phyloP scores from a whole-genome alignment of 2,329 filamentous ascomycete species.

The Helicocarpus griseus region DNA sequence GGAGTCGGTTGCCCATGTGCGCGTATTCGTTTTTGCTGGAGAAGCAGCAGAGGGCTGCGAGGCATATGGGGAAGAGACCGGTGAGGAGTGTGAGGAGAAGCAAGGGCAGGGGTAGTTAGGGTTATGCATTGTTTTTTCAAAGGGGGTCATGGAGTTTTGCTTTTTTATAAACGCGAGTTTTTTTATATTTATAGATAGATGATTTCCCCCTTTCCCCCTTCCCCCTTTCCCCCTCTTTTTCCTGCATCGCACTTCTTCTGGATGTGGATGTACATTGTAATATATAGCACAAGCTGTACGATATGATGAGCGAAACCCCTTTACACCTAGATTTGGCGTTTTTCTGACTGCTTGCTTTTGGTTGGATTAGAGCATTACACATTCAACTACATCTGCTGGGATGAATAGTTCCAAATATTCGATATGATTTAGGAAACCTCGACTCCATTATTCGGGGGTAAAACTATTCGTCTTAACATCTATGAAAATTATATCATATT shows the following conservation, averaged over 20 bases:
- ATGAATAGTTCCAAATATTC: too few species aligned
- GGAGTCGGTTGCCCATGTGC: constrained; percentile 10
- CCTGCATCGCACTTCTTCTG: too few species aligned
- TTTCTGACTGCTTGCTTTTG: neutral
- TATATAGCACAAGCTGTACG: neutral
- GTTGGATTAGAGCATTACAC: neutral
- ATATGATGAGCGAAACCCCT: neutral
- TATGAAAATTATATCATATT: neutral
- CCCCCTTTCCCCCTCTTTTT: neutral
- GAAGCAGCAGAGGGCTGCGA: constrained; percentile 20
- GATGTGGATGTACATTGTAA: neutral
- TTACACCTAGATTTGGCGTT: neutral
- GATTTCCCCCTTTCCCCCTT: neutral
- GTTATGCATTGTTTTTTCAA: neutral
- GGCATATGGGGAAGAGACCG: constrained; percentile 21
- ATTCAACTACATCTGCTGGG: neutral
- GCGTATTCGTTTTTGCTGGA: constrained; percentile 6
- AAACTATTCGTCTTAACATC: neutral
- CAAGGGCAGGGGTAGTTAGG: neutral
- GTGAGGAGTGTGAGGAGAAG: constrained; percentile 8
- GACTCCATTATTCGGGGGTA: neutral
- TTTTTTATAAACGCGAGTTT: too few species aligned
- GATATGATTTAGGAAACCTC: neutral
- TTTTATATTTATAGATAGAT: too few species aligned
- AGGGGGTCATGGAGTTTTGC: neutral